These are phyloP conservation scores for Tylopilus orsonianus DNA, from an alignment of 1,284 basidiomycete genomes.

Conservation along the genomic window DNA sequence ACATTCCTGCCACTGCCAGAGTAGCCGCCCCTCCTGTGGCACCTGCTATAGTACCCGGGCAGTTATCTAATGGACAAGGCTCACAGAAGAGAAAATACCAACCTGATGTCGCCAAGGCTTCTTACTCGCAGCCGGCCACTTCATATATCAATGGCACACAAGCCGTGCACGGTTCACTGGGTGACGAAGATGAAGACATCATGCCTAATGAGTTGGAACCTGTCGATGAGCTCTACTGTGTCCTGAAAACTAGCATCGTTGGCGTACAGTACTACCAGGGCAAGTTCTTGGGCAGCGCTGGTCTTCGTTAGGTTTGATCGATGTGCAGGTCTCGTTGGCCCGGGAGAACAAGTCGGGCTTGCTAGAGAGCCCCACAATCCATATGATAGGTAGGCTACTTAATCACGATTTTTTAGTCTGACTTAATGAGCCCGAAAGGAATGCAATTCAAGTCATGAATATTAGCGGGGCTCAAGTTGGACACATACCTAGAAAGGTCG, in stretches of 20 bases:
- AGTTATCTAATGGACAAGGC: constrained; percentile 11
- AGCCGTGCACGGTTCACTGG: constrained; percentile 6
- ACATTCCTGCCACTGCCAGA: constrained; percentile 49
- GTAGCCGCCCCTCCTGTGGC: constrained; percentile 3
- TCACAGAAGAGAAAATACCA: constrained; percentile 41
- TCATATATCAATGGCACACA: constrained; percentile 14
- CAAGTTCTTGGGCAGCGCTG: constrained; percentile 21
- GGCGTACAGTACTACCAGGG: constrained; percentile 83
- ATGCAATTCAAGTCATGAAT: constrained; percentile 80
- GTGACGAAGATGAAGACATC: constrained; percentile 45
- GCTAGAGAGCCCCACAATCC: constrained; percentile 66
- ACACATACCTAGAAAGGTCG: constrained; percentile 69
- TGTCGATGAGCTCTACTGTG: constrained; percentile 66
- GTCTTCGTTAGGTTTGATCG: constrained; percentile 3
- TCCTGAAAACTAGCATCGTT: constrained; percentile 63
- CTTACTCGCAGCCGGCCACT: neutral
- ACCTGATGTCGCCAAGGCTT: constrained; percentile 23
- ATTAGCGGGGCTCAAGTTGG: constrained; percentile 75
- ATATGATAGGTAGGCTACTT: constrained; percentile 57
- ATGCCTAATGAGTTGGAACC: constrained; percentile 44
- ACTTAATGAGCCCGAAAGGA: constrained; percentile 39
- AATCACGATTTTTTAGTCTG: neutral
- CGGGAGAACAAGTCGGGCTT: constrained; percentile 76
- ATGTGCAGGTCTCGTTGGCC: constrained; percentile 66
- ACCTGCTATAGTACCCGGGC: neutral